Evolutionary conservation across 2,329 filamentous ascomycete species (phyloP), one percentile per base, ranked within the genome.

Genomic region (Allantophomopsis cytisporea): DNA sequence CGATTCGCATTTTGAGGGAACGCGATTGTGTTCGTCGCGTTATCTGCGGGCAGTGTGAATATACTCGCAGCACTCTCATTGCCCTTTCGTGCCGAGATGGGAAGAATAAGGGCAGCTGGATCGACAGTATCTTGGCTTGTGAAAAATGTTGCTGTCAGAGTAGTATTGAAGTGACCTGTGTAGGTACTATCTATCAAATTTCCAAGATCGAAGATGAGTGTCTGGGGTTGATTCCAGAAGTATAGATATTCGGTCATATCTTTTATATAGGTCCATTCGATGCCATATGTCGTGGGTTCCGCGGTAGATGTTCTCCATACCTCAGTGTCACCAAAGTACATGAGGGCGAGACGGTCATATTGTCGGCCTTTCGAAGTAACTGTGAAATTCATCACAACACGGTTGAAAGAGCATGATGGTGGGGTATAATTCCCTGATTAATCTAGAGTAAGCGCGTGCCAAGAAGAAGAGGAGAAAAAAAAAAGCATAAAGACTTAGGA

Each of bases 241-340:
- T 72, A 65, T 13, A 80, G 60, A 53, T 78, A 88, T 39, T 71
- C 67, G 2, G 80, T 83, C 73, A 87, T 76, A 54, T 93, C 83
- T 57, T 89, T 91, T 40, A 78, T 63, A 53, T 84, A 86, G 1
- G 71, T 76, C 81, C 82, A 89, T 35, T 69, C 62, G 45, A 91
- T 87, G 6, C 83, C 84, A 16, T 68, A 68, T 4, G 61, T 47
- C 0, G 76, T 84, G 1, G 85, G 83, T 60, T 93, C 82, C 4
- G 84, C 82, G 1, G 85, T 93, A 5, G 83, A 87, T 2, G 83
- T 88, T 17, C 84, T 69, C 66, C 82, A 91, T n/a, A 93, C 69
- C 55, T 93, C 84, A 8, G 73, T 76, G 54, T 89, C 81, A 32
- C 75, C 76, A 31, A 91, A 65, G 50, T 80, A 91, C 69, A 91